Base-by-base conservation (phyloP, 305 asterid genomes). In the Solanum chacoense region DNA sequence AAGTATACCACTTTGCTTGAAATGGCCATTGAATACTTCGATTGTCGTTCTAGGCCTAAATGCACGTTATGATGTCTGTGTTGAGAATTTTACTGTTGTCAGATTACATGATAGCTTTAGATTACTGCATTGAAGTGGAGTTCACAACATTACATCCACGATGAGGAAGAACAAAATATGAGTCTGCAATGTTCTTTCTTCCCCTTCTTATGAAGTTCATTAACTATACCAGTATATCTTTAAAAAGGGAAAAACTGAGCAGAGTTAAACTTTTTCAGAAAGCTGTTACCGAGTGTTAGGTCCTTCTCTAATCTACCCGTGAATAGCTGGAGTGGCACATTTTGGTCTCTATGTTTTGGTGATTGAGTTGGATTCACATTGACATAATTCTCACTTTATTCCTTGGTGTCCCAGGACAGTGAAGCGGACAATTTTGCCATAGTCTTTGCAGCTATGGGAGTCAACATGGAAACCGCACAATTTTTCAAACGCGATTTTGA, bases 391-490 rank as follows among this genome's bases (percentile, higher is more conserved):
- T 91, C 74, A 89, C 32, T 76, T 65, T 85, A 89, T 29, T 92
- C 32, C 78, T 91, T 85, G 77, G 45, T 92, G 72, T 85, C 55
- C 87, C 92, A 96, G 98, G 96, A 85, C 87, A 97, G 92, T 80
- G 98, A 91, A 91, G 99, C 96, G 86, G 99, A 97, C 94, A 95
- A 97, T 91, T 97, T 97, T 92, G 99, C 99, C 88, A 97, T 97
- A 91, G 99, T 97, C 91, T 97, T 97, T 93, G 98, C 98, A 55
- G 99, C 99, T 90, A 97, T 97, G 99, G 99, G 99, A 93, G 99
- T 97, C 77, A 97, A 97, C 94, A 97, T 97, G 99, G 99, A 97
- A 93, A 97, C 99, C 18, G 98, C 99, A 80, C 99, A 96, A 90
- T 97, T 97, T 92, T 97, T 97, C 91, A 95, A 97, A 93, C 98